phyloP scores from a whole-genome alignment of 495 filamentous ascomycete genomes.

The Copromyces sp. region DNA sequence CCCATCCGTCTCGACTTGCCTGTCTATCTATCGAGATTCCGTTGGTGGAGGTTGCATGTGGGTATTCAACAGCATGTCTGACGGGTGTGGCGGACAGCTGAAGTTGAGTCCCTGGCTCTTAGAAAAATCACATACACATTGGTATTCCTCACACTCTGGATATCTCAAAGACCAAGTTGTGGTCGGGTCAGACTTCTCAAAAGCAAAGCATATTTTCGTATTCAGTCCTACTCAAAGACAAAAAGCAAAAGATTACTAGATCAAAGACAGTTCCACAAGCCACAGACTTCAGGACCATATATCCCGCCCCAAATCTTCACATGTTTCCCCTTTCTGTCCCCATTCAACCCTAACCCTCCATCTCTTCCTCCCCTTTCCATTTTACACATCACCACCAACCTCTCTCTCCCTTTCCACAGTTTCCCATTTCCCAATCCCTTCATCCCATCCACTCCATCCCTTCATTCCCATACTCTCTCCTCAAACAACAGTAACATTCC shows the following conservation, averaged over 20 bases:
- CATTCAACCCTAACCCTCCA: neutral
- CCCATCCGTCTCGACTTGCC: neutral
- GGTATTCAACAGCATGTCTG: neutral
- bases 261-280: neutral
- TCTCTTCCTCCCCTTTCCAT: neutral
- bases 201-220: neutral
- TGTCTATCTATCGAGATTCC: neutral
- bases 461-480: neutral
- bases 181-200: neutral
- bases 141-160: neutral
- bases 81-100: neutral
- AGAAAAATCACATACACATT: too few relatives aligned
- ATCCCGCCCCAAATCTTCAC: neutral
- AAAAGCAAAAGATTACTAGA: neutral
- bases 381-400: neutral
- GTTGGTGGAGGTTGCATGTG: neutral
- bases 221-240: neutral
- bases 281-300: neutral
- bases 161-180: neutral
- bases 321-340: neutral
- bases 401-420: neutral
- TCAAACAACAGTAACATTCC: slow-evolving; percentile 6
- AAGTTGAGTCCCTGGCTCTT: neutral
- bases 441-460: neutral
- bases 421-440: neutral